These are phyloP conservation scores for Phytophthora meadii DNA, from an alignment of 352 stramenopile species.

Conservation along the genomic window DNA sequence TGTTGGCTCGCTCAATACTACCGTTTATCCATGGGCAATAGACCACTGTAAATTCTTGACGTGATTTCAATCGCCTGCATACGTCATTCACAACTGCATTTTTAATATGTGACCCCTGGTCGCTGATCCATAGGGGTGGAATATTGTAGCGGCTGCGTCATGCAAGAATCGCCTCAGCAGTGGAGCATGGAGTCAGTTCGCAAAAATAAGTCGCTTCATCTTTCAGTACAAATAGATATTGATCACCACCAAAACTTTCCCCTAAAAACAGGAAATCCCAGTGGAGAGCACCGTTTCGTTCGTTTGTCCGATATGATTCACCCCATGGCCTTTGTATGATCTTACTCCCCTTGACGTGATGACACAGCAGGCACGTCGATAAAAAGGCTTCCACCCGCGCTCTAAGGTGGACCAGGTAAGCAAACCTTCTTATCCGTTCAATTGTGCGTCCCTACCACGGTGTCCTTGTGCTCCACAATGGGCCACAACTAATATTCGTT, in stretches of 20 bases:
- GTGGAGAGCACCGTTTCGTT: slow-evolving; percentile 7
- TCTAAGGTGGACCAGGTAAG: slow-evolving; percentile 1
- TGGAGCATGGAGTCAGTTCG: slow-evolving; percentile 14
- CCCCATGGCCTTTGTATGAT: slow-evolving; percentile 17
- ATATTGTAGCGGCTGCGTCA: slow-evolving; percentile 33
- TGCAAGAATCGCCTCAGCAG: slow-evolving; percentile 25
- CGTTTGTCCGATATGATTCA: slow-evolving; percentile 17
- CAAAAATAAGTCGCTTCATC: slow-evolving; percentile 17
- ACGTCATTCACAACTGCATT: slow-evolving; percentile 10
- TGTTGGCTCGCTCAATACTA: slow-evolving; percentile 39
- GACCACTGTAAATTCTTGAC: slow-evolving; percentile 28
- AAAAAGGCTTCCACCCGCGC: slow-evolving; percentile 14
- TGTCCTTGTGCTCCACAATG: slow-evolving; percentile 16
- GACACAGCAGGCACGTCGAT: slow-evolving; percentile 5
- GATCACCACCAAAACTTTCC: slow-evolving; percentile 13
- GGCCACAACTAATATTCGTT: slow-evolving; percentile 5
- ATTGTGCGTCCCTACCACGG: neutral
- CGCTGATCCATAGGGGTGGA: slow-evolving; percentile 29
- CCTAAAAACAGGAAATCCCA: slow-evolving; percentile 18
- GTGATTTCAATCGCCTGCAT: slow-evolving; percentile 4
- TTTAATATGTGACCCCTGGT: slow-evolving; percentile 39
- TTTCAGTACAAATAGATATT: slow-evolving; percentile 18
- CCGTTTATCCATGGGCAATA: slow-evolving; percentile 46
- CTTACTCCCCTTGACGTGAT: slow-evolving; percentile 19
- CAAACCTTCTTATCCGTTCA: neutral